Conservation (phyloP, 2,329 filamentous ascomycete genomes). For the Ramularia endophylla region DNA sequence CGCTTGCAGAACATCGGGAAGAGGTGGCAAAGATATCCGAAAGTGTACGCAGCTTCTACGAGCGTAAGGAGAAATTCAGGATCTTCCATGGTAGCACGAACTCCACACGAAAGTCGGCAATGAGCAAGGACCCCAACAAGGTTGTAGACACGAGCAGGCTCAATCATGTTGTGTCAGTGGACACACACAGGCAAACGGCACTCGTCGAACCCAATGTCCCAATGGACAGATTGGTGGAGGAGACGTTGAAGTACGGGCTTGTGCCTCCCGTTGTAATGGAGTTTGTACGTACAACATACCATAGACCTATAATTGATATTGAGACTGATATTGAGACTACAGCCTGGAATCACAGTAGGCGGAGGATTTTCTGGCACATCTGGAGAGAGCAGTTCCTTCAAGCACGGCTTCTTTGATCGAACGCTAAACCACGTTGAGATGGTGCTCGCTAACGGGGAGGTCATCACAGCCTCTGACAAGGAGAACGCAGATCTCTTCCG, state of each 20-base stretch:
- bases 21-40: slow-evolving; percentile 42
- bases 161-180: slow-evolving; percentile 56
- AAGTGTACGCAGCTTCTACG: slow-evolving; percentile 46
- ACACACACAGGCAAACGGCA: slow-evolving; percentile 49
- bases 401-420: slow-evolving; percentile 59
- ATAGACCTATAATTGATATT: no score
- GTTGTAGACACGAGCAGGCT: slow-evolving; percentile 63
- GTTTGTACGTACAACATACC: no score
- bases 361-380: slow-evolving; percentile 63
- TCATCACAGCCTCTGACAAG: slow-evolving; percentile 50
- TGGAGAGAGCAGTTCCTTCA: slow-evolving; percentile 64
- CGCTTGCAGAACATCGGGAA: slow-evolving; percentile 14
- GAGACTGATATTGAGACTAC: no score
- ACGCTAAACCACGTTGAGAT: slow-evolving; percentile 60
- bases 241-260: slow-evolving; percentile 50
- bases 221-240: slow-evolving; percentile 58
- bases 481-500: slow-evolving; percentile 56
- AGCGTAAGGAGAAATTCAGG: slow-evolving; percentile 56
- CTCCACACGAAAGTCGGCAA: slow-evolving; percentile 56
- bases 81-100: slow-evolving; percentile 74
- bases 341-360: slow-evolving; percentile 65
- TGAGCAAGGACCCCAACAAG: slow-evolving; percentile 28
- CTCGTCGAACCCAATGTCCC: slow-evolving; percentile 66
- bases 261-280: slow-evolving; percentile 65
- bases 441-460: slow-evolving; percentile 55